Evolutionary conservation across 495 filamentous ascomycete species (phyloP), one percentile per base, ranked within the genome.

Genomic region (Cenococcum geophilum): DNA sequence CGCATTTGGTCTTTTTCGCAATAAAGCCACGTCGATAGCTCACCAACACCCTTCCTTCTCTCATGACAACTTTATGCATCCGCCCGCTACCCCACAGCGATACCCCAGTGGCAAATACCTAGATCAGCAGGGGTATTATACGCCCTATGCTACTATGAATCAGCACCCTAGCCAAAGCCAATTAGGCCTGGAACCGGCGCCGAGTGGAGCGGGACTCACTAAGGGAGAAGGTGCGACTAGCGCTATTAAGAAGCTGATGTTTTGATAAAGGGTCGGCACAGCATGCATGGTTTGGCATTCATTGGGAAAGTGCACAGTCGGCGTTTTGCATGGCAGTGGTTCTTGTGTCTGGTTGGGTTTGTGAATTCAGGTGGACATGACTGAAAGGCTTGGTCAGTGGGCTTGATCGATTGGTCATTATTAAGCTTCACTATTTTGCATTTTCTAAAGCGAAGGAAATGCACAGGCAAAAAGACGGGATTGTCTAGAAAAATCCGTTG

Each of bases 1-100:
- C 53, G 80, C 78, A 45, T 84, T 85, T 58, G 73, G 72, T 12
- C 59, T 76, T 45, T 74, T 76, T 60, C 66, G 76, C n/a, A 59
- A 68, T 20, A 76, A 70, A 65, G 42, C 60, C 35, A 43, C 55
- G 32, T 53, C 43, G 6, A 23, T 56, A 54, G 50, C 50, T 18
- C 58, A 42, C 32, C 57, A 63, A 35, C 59, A 45, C 35, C 12
- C 21, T 4, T 59, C 55, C 43, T 58, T 53, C 18, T 58, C 52
- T 23, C 53, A 65, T 45, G 60, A 62, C 45, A 34, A 11, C 5
- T 68, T 64, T 57, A 63, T 62, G 32, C 67, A 66, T 21, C 62
- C 68, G 18, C 70, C 76, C 5, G 64, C 70, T 0, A 72, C 73
- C 1, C 73, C 71, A 5, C 73, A 75, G 56, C 62, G 71, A 14